These are phyloP conservation scores for Canavalia ensiformis DNA, from an alignment of 306 rosid species.

Conservation along the genomic window DNA sequence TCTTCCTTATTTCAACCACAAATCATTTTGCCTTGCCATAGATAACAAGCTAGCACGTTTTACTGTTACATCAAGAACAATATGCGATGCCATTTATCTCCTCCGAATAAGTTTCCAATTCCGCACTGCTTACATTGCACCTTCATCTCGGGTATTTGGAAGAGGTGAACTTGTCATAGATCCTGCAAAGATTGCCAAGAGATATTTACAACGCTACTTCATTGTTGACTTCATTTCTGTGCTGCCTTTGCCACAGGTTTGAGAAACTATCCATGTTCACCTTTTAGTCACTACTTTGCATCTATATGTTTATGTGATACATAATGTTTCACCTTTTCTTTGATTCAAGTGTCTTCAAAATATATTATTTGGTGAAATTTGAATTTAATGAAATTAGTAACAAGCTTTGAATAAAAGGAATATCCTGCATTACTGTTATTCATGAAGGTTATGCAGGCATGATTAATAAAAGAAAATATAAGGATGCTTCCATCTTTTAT, in stretches of 20 bases:
- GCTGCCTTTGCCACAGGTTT: slow-evolving; percentile 92
- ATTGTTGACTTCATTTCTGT: slow-evolving; percentile 74
- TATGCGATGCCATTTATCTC: slow-evolving; percentile 70
- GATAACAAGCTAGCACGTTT: slow-evolving; percentile 65
- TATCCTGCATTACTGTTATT: not conserved
- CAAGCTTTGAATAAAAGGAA: slow-evolving; percentile 3
- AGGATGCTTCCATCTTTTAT: not conserved
- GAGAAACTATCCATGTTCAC: slow-evolving; percentile 38
- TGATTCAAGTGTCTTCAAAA: too few species aligned
- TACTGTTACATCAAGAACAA: slow-evolving; percentile 58
- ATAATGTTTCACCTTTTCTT: not conserved
- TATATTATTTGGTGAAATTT: not conserved
- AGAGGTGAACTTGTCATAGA: slow-evolving; percentile 97
- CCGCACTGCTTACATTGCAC: slow-evolving; percentile 89
- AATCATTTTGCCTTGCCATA: slow-evolving; percentile 76
- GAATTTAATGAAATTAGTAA: slow-evolving; percentile 27
- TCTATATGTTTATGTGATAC: not conserved
- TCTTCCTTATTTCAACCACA: slow-evolving; percentile 78
- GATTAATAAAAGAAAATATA: not conserved
- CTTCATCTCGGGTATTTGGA: slow-evolving; percentile 92
- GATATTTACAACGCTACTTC: slow-evolving; percentile 79
- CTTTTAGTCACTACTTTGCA: slow-evolving; percentile 33
- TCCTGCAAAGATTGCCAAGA: slow-evolving; percentile 74
- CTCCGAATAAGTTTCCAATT: slow-evolving; percentile 78
- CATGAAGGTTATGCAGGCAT: slow-evolving; percentile 5